These are phyloP conservation scores for Citrus sinensis DNA, from an alignment of 345 rosid genomes.

Conservation along the genomic window DNA sequence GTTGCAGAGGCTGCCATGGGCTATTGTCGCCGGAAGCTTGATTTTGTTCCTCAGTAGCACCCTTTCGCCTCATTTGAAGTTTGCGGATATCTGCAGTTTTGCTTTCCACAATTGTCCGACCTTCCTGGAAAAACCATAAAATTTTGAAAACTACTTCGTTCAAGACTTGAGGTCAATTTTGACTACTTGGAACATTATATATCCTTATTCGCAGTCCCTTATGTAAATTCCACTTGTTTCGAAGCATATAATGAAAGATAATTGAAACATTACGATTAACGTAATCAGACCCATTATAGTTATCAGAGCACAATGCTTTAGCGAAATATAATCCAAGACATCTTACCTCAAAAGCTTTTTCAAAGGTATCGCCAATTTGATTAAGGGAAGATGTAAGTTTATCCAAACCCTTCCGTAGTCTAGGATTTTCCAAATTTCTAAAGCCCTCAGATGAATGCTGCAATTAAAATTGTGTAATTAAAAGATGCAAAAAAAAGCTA, in stretches of 20 bases:
- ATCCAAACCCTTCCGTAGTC: slow-evolving; percentile 68
- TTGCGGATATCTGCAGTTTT: slow-evolving; percentile 75
- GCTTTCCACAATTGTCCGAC: slow-evolving; percentile 73
- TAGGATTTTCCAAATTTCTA: slow-evolving; percentile 64
- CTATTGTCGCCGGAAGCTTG: slow-evolving; percentile 36
- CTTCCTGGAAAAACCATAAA: slow-evolving; percentile 53
- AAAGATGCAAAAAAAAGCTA: not conserved
- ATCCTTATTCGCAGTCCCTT: not conserved
- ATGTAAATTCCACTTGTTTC: not conserved
- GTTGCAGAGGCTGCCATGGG: slow-evolving; percentile 48
- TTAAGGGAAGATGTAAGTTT: slow-evolving; percentile 70
- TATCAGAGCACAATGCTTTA: not conserved
- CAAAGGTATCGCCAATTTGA: slow-evolving; percentile 84
- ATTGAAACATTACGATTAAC: not conserved
- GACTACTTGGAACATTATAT: not conserved
- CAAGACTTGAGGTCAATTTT: not conserved
- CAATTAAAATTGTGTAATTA: not conserved
- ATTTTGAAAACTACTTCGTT: not conserved
- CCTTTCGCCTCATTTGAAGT: slow-evolving; percentile 72
- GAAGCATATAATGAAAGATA: not conserved
- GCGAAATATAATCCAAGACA: not conserved
- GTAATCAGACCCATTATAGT: not conserved
- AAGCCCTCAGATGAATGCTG: slow-evolving; percentile 37
- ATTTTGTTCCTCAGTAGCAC: slow-evolving; percentile 35
- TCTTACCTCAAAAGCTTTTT: slow-evolving; percentile 75